Base-by-base conservation (phyloP, 331 rosid species). In the Spiraea crenata region DNA sequence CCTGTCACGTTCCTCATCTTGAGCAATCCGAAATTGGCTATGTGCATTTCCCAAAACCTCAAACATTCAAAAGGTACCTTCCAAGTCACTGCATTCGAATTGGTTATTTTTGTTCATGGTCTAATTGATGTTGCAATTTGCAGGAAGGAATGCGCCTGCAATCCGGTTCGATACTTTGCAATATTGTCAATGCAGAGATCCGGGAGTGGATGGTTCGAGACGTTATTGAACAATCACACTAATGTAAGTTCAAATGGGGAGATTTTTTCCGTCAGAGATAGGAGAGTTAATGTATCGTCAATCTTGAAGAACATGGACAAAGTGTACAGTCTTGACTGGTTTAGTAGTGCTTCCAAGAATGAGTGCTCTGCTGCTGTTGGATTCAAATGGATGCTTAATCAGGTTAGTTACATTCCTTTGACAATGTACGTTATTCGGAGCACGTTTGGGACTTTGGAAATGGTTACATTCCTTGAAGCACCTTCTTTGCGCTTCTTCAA, bases 11-110 rank as follows among this genome's bases (percentile, higher is more conserved):
- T 79, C 42, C 84, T 6, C 11, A 48, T 41, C 73, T 75, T 13
- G 63, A 81, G 55, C 69, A 69, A 67, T 79, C 65, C 46, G 91
- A 84, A 82, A 16, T 82, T 19, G 83, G 83, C 7, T 86, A 77
- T 51, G 77, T 86, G 76, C 90, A 89, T 66, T 89, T 79, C 69
- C 96, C 92, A 60, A 25, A 81, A 59, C 96, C 96, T 55, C 61
- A 58, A 54, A 83, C 90, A 44, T 85, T 68, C 70, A 44, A 49
- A 71, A 89, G 92, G 92, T 89, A 74, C 31, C 31, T 25, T 25
- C 31, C 31, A 25, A 25, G 31, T 2, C 31, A 25, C 31, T 25
- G 31, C 31, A 25, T 25, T 25, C 2, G 31, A 25, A 25, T 25
- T 25, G 31, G 31, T 25, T 25, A 25, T 25, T 25, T 2, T 2